Evolutionary conservation across 495 filamentous ascomycete genomes (phyloP).

Genomic region (Neurospora africana): DNA sequence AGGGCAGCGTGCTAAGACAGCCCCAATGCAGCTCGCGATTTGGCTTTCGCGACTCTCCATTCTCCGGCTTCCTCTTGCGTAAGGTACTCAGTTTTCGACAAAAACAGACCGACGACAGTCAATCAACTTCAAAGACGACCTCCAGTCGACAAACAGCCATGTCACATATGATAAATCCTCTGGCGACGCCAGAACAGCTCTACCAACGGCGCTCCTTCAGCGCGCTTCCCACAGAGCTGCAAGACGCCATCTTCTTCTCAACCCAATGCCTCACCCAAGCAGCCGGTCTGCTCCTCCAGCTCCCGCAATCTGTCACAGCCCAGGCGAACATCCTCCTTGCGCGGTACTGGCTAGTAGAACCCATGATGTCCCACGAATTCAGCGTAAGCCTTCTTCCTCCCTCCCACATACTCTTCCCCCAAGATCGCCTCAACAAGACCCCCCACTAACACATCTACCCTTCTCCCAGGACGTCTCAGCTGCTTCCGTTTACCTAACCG

Average conservation of each 20-base stretch:
- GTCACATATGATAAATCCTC: conserved; percentile 64
- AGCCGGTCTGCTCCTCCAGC: conserved; percentile 71
- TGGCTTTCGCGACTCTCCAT: not conserved
- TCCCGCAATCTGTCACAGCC: conserved; percentile 83
- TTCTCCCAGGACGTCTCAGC: conserved; percentile 62
- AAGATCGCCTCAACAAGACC: not conserved
- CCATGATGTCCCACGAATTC: conserved; percentile 36
- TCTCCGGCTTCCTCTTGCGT: not conserved
- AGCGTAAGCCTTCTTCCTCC: conserved; percentile 22
- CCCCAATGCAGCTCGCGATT: not conserved
- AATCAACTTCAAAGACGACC: not conserved
- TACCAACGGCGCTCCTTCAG: conserved; percentile 40
- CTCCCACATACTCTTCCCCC: not conserved
- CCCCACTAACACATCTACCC: conserved; percentile 4
- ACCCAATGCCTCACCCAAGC: conserved; percentile 73
- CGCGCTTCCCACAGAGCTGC: conserved; percentile 67
- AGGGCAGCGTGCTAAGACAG: not conserved
- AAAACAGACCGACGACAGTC: not conserved
- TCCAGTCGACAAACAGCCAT: conserved; percentile 17
- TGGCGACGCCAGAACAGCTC: conserved; percentile 77
- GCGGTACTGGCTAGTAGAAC: conserved; percentile 67
- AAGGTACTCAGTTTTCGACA: not conserved
- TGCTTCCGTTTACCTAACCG: conserved; percentile 66
- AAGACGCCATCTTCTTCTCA: conserved; percentile 57
- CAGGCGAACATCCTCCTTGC: conserved; percentile 81